These are phyloP conservation scores for Neopestalotiopsis clavispora DNA, from an alignment of 2,329 filamentous ascomycete species.

Conservation along the genomic window DNA sequence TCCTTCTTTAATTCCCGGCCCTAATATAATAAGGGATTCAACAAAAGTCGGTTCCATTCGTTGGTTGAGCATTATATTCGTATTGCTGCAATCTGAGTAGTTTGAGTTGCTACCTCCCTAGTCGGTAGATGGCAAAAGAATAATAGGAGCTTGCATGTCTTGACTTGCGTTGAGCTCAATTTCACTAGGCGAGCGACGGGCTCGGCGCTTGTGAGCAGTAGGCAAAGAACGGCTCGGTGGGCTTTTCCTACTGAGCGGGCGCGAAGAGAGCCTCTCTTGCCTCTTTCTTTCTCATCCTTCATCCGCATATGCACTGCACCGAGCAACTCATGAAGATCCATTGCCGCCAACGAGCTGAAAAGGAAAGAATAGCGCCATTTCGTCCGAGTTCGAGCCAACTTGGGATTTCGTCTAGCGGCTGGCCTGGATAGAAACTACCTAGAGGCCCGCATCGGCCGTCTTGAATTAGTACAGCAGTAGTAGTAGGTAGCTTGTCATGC, in stretches of 20 bases:
- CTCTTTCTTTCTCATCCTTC: not conserved
- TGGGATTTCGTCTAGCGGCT: not conserved
- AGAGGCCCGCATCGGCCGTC: not conserved
- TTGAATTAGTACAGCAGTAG: not conserved
- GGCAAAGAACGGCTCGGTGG: constrained; percentile 1
- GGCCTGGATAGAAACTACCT: not conserved
- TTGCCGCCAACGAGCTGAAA: not conserved
- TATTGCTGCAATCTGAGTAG: no score
- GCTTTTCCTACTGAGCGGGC: not conserved
- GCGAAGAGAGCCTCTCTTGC: not conserved
- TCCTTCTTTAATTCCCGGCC: no score
- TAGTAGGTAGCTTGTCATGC: not conserved
- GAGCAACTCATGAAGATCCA: not conserved
- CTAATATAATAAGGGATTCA: no score
- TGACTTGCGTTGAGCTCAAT: not conserved
- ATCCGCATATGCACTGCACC: not conserved
- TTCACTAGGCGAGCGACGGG: constrained; percentile 10
- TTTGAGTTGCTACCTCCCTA: not conserved
- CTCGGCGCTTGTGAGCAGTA: constrained; percentile 13
- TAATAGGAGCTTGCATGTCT: not conserved
- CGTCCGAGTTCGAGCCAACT: not conserved
- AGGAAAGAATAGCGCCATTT: not conserved
- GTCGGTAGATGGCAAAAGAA: not conserved
- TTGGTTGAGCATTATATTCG: no score
- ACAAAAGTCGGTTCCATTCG: no score